Conservation (phyloP, 1,284 basidiomycete species). For the Cutaneotrichosporon sp. region DNA sequence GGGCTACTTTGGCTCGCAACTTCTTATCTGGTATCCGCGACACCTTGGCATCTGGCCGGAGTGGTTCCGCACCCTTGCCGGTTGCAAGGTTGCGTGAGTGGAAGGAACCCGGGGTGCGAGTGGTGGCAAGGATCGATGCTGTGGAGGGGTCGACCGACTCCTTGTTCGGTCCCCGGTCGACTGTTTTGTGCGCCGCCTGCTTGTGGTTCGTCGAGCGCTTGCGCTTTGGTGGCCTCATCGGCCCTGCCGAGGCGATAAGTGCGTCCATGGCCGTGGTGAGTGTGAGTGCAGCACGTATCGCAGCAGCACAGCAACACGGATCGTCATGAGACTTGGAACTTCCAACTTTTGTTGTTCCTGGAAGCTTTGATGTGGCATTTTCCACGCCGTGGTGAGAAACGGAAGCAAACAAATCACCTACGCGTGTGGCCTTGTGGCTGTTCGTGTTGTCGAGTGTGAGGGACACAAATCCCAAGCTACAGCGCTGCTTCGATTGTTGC, state of each 20-base stretch:
- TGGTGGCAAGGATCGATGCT: conserved; percentile 54
- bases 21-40: conserved; percentile 63
- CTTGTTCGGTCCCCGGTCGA: conserved; percentile 34
- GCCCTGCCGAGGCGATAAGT: conserved; percentile 64
- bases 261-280: conserved; percentile 56
- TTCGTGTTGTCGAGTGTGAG: background rate
- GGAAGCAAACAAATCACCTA: conserved; percentile 12
- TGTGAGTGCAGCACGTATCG: background rate
- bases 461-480: background rate
- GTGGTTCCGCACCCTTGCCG: conserved; percentile 21
- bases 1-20: conserved; percentile 62
- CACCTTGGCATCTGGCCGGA: conserved; percentile 30
- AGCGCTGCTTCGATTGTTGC: background rate
- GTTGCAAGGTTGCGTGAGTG: conserved; percentile 32
- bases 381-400: background rate
- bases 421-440: background rate
- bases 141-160: conserved; percentile 55
- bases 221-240: conserved; percentile 50
- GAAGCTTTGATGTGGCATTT: background rate
- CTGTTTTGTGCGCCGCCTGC: conserved; percentile 35
- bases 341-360: conserved; percentile 18
- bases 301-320: background rate
- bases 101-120: conserved; percentile 38
- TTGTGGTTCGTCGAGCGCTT: conserved; percentile 13
- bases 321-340: background rate